These are phyloP conservation scores for Malassezia equina DNA, from an alignment of 1,284 basidiomycete species.

Conservation along the genomic window DNA sequence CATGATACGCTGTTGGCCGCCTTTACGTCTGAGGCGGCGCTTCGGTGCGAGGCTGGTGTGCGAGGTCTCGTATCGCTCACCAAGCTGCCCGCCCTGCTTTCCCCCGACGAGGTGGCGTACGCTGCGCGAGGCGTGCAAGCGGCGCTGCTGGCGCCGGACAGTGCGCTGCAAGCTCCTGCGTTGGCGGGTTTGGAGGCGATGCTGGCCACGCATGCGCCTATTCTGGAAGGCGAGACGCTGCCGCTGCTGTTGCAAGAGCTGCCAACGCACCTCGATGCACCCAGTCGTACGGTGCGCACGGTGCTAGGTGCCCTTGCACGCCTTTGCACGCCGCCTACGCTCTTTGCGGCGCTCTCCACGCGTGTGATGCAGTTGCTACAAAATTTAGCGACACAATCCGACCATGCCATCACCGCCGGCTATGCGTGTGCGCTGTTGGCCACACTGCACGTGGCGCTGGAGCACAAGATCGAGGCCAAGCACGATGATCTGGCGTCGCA, in stretches of 20 bases:
- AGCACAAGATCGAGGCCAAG: constrained; percentile 25
- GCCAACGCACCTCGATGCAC: constrained; percentile 51
- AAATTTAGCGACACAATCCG: constrained; percentile 57
- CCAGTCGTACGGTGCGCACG: constrained; percentile 59
- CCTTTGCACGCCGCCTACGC: constrained; percentile 63
- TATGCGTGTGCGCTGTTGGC: constrained; percentile 39
- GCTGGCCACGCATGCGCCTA: constrained; percentile 19
- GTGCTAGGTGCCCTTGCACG: constrained; percentile 63
- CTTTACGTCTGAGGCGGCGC: constrained; percentile 23
- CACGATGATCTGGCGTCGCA: constrained; percentile 29
- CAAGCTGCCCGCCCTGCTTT: constrained; percentile 52
- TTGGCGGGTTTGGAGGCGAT: constrained; percentile 22
- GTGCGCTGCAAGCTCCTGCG: constrained; percentile 17
- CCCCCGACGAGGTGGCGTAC: constrained; percentile 65
- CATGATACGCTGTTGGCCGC: constrained; percentile 27
- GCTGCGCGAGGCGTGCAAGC: constrained; percentile 65
- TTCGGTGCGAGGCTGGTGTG: constrained; percentile 24
- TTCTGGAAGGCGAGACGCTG: constrained; percentile 53
- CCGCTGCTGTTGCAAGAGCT: constrained; percentile 67
- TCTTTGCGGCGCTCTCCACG: constrained; percentile 76
- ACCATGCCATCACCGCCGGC: constrained; percentile 26
- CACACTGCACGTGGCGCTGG: constrained; percentile 35
- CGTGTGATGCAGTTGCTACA: constrained; percentile 71
- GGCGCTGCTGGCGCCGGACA: constrained; percentile 28
- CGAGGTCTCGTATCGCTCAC: constrained; percentile 22